These are phyloP conservation scores for Maudiozyma bulderi DNA, from an alignment of 805 yeast species.

Conservation along the genomic window DNA sequence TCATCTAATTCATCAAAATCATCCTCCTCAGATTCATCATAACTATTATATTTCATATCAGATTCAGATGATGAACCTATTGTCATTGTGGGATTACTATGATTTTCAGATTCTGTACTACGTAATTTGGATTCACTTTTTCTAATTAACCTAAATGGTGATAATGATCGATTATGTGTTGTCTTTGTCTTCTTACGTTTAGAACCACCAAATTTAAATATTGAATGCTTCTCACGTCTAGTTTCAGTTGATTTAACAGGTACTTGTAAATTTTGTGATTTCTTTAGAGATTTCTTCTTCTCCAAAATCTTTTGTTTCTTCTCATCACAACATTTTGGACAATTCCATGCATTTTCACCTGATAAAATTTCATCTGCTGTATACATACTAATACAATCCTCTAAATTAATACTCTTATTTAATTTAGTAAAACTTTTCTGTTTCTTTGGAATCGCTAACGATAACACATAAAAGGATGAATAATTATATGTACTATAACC, in stretches of 20 bases:
- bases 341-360: slow-evolving; percentile 77
- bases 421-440: slow-evolving; percentile 13
- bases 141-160: slow-evolving; percentile 21
- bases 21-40: slow-evolving; percentile 1
- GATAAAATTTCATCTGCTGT: slow-evolving; percentile 54
- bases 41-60: background rate
- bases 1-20: slow-evolving; percentile 4
- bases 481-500: slow-evolving; percentile 50
- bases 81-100: background rate
- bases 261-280: background rate
- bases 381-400: slow-evolving; percentile 55
- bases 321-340: slow-evolving; percentile 50
- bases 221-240: background rate
- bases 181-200: slow-evolving; percentile 1
- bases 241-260: background rate
- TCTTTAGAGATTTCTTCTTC: background rate
- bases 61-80: background rate
- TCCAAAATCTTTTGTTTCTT: background rate
- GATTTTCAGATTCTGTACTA: background rate
- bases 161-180: slow-evolving; percentile 21
- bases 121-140: background rate
- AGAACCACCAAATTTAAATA: slow-evolving; percentile 2
- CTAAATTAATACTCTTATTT: slow-evolving; percentile 35
- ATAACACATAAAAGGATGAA: slow-evolving; percentile 51
- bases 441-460: slow-evolving; percentile 50